Percentiles rank a stretch among this genome's conserved stretches.
These are phyloP conservation scores for Strobilomyces confusus DNA, from an alignment of 768 basidiomycete species.

Conservation along the genomic window DNA sequence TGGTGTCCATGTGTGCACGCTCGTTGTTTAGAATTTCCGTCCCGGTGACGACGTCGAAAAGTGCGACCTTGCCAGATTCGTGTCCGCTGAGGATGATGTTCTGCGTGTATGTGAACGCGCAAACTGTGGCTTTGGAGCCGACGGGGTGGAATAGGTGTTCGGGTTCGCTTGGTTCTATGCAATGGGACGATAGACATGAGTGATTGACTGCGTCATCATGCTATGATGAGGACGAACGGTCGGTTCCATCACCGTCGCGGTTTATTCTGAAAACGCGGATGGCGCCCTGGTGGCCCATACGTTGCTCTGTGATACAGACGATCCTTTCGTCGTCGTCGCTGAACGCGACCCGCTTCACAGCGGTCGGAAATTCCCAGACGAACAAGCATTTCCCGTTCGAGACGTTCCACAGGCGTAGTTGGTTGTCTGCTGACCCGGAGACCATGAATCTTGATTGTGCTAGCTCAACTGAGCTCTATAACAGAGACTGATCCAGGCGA, in stretches of 20 bases:
- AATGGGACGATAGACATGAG: not conserved
- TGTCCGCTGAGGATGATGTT: constrained; percentile 89
- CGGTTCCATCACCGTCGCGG: constrained; percentile 71
- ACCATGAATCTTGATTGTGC: constrained; percentile 84
- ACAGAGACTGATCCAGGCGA: not conserved
- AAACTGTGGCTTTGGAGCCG: constrained; percentile 96
- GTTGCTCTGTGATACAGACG: constrained; percentile 94
- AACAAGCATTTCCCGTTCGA: constrained; percentile 87
- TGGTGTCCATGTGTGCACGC: constrained; percentile 78
- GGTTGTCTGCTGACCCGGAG: constrained; percentile 93
- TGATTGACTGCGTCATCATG: not conserved
- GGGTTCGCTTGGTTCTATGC: constrained; percentile 72
- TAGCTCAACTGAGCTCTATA: constrained; percentile 23
- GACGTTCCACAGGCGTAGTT: constrained; percentile 86
- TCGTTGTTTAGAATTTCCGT: constrained; percentile 83
- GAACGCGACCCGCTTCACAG: constrained; percentile 94
- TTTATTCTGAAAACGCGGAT: constrained; percentile 89
- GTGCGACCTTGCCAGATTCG: constrained; percentile 91
- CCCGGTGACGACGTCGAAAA: constrained; percentile 86
- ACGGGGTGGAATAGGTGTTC: constrained; percentile 77
- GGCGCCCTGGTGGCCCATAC: constrained; percentile 89
- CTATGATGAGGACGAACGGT: constrained; percentile 53
- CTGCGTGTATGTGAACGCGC: constrained; percentile 79
- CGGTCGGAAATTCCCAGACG: constrained; percentile 97
- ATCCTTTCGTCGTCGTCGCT: constrained; percentile 79